Evolutionary conservation across 345 rosid genomes (phyloP).

Genomic region (Erysimum cheiranthoides): DNA sequence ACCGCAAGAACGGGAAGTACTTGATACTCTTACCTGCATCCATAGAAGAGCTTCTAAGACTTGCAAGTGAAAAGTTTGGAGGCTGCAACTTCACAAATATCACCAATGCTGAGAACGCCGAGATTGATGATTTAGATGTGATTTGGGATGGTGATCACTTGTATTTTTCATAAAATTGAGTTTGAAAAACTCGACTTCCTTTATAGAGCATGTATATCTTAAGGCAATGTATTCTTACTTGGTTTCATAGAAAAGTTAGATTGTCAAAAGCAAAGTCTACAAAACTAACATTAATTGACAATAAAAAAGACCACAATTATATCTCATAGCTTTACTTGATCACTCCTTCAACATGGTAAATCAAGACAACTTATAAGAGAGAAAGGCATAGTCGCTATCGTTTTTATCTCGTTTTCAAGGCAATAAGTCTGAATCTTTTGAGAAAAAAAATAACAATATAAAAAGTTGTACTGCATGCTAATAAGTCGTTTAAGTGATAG

Average conservation of each 20-base stretch:
- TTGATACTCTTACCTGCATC: slow-evolving; percentile 82
- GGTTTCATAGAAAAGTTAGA: neutral
- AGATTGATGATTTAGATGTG: slow-evolving; percentile 76
- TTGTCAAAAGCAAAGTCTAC: neutral
- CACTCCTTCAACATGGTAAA: too few species aligned
- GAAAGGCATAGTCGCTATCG: too few species aligned
- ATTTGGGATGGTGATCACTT: slow-evolving; percentile 95
- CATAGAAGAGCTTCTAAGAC: slow-evolving; percentile 72
- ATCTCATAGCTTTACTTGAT: too few species aligned
- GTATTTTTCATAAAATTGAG: slow-evolving; percentile 60
- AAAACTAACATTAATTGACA: neutral
- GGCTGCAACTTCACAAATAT: slow-evolving; percentile 61
- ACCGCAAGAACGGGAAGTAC: slow-evolving; percentile 54
- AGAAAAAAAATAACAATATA: too few species aligned
- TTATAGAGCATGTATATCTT: slow-evolving; percentile 42
- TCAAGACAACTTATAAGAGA: too few species aligned
- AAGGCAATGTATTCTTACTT: slow-evolving; percentile 38
- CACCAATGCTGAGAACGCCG: slow-evolving; percentile 69
- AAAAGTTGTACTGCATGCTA: too few species aligned
- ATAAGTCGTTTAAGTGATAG: too few species aligned
- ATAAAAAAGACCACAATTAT: too few species aligned
- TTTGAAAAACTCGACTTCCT: slow-evolving; percentile 38
- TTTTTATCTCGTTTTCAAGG: too few species aligned
- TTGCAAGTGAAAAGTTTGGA: slow-evolving; percentile 87
- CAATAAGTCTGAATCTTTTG: too few species aligned